phyloP scores from a whole-genome alignment of 768 basidiomycete species.

The Chalciporus piperatus region DNA sequence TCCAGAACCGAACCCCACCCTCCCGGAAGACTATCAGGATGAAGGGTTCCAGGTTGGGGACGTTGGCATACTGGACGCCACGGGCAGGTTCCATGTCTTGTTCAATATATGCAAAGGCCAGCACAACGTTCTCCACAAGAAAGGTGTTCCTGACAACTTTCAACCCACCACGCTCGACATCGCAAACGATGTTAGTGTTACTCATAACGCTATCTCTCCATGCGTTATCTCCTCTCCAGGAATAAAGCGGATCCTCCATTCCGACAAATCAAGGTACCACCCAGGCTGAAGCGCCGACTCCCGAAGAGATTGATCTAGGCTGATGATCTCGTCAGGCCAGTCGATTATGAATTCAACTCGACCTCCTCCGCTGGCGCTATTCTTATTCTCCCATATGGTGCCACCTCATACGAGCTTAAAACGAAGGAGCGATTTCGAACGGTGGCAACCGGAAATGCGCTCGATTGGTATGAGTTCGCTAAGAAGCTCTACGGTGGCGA shows the following conservation, averaged over 20 bases:
- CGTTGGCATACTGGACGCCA: not conserved
- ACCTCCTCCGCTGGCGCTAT: not conserved
- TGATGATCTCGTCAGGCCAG: not conserved
- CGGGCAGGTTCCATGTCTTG: not conserved
- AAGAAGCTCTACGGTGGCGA: not conserved
- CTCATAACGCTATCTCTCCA: not conserved
- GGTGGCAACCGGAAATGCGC: not conserved
- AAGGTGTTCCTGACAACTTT: not conserved
- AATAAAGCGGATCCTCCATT: not conserved
- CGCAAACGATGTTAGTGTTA: not conserved
- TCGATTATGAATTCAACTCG: not conserved
- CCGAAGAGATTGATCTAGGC: too few relatives aligned
- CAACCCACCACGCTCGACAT: not conserved
- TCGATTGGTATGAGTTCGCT: not conserved
- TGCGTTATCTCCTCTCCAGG: not conserved
- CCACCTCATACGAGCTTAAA: not conserved
- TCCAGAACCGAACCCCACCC: not conserved
- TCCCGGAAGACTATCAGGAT: not conserved
- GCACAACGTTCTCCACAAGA: not conserved
- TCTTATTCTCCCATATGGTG: not conserved
- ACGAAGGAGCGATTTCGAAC: not conserved
- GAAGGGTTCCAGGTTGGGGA: not conserved
- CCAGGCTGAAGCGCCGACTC: too few relatives aligned
- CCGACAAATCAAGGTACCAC: not conserved
- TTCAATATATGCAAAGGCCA: not conserved